Evolutionary conservation across 495 filamentous ascomycete genomes (phyloP).

Genomic region (Parachaetomium inaequale): DNA sequence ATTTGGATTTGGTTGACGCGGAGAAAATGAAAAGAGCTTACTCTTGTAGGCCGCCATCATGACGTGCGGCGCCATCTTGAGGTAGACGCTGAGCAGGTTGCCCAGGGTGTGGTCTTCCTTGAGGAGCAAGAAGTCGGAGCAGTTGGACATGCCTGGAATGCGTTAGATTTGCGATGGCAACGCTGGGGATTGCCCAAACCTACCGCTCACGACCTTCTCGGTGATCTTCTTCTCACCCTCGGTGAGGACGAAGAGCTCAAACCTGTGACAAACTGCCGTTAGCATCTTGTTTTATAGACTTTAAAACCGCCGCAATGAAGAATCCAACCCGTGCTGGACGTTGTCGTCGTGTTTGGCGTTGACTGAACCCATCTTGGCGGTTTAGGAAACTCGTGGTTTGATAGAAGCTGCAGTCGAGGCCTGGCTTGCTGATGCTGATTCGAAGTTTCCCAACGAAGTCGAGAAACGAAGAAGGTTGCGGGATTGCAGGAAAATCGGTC

Average conservation of each 20-base stretch:
- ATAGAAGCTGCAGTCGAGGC: neutral
- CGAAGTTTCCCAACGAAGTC: neutral
- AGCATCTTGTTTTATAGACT: neutral
- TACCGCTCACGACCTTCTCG: conserved; percentile 80
- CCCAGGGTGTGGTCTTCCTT: conserved; percentile 97
- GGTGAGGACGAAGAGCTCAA: conserved; percentile 82
- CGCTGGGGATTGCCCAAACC: conserved; percentile 27
- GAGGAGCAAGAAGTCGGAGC: conserved; percentile 85
- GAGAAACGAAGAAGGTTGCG: neutral
- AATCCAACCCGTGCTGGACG: conserved; percentile 6
- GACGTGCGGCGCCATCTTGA: conserved; percentile 74
- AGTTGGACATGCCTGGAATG: conserved; percentile 69
- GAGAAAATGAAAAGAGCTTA: conserved; percentile 32
- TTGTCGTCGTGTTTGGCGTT: conserved; percentile 15
- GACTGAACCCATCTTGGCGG: conserved; percentile 6
- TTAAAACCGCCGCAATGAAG: neutral
- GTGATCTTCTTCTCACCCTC: conserved; percentile 91
- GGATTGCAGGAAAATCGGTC: neutral
- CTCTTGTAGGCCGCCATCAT: conserved; percentile 84
- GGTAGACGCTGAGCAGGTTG: conserved; percentile 78
- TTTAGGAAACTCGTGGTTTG: neutral
- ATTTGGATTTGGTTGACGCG: neutral
- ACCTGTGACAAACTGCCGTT: conserved; percentile 49
- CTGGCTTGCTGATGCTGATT: neutral
- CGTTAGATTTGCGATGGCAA: conserved; percentile 2